Base-by-base conservation (phyloP, 2,329 filamentous ascomycete species). In the Scedosporium dehoogii region DNA sequence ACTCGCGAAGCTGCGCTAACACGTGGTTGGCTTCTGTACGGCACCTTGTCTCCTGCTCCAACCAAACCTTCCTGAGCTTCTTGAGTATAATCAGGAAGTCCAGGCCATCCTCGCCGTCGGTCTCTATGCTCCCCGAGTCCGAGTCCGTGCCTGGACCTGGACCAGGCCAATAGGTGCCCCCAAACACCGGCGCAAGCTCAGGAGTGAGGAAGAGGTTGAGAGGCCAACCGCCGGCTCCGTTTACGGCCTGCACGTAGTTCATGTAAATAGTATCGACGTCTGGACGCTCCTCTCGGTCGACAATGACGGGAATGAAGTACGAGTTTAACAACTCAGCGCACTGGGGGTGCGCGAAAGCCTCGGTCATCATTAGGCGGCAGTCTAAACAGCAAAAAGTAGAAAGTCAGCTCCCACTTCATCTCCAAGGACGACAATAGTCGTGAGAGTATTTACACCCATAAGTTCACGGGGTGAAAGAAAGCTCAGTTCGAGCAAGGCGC, bases 191-290 rank as follows among this genome's bases (percentile, higher is more conserved):
- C 70, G 96, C 88, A 27, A 97, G 82, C 67, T 96, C 88, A 0
- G 94, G 92, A 0, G 94, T 99, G 33, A 97, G 82, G 72, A 99
- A 97, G n/a, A 96, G 87, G 70, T 97, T 97, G 64, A 97, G 77
- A 1, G 94, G 94, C 92, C 94, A 97, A 46, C 94, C 94, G 9
- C 92, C 93, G 1, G 85, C 88, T 21, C 90, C 92, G 63, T 89
- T 96, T 10, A 94, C 93, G 1, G 93, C 93, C 73, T 97, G 92
- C 48, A 96, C 88, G 73, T 96, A 99, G 77, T 96, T 96, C 91
- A 97, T 97, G 74, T 97, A 97, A 66, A 97, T 92, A 65, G 90
- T 87, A 71, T 99, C 94, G 66, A 97, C 86, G 71, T 97, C 92
- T 7, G 93, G 93, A 27, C 93, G 86, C 75, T 96, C 91, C 75